Evolutionary conservation across 1,139 yeast species (phyloP), one percentile per base, ranked within the genome.

Genomic region (Magnusiomyces fungicola): DNA sequence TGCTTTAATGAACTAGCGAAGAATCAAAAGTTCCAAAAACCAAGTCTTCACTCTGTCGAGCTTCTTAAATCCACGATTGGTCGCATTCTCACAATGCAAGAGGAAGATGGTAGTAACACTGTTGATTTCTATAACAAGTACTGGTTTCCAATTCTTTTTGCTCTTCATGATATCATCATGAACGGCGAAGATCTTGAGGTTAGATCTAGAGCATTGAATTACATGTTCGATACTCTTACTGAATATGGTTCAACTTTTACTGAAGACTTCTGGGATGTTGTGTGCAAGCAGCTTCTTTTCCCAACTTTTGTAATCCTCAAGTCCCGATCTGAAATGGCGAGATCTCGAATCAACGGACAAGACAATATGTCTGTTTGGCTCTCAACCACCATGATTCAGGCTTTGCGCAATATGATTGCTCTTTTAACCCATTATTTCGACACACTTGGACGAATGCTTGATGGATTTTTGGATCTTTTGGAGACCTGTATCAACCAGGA

Each of bases 291-390:
- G 56, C 70, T 92, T 51, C 69, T 94, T 52, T 89, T 92, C 75
- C 98, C 98, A 2, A 88, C 92, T 18, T 94, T 94, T 67, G 79
- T 80, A 27, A 84, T 88, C 7, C 74, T 94, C 56, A 80, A 84
- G 53, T 78, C 79, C 44, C 85, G 83, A 55, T 83, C 95, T 80
- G 87, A 81, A 56, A 76, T 85, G 55, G 76, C 78, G 51, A 34
- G 38, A 34, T 34, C 38, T 6, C 78, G 80, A 50, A 75, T 79
- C 58, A 81, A 80, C 53, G 70, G 76, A 45, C 83, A 80, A 56
- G 98, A 92, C 63, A 92, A 85, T 56, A 68, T 89, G 59, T 86
- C 96, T 39, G 95, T 94, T 18, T 94, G 98, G 98, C 71, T 92
- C 48, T 88, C 97, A 0, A 90, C 98, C 0, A 94, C 98, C 0